Evolutionary conservation across 2,329 filamentous ascomycete genomes (phyloP).

Genomic region (Aureobasidium sp.): DNA sequence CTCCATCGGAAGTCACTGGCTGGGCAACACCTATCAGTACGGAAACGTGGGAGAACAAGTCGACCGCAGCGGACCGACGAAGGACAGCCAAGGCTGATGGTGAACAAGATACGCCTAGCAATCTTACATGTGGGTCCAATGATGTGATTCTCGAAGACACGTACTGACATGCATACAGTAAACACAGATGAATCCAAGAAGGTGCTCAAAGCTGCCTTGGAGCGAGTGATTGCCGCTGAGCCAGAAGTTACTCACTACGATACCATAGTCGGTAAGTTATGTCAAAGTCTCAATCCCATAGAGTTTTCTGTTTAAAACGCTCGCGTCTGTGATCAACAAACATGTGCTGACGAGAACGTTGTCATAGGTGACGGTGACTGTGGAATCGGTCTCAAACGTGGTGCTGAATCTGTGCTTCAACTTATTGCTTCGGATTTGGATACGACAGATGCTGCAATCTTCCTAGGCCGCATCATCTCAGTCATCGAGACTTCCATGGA

Average conservation of each 20-base stretch:
- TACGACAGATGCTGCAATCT: conserved; percentile 50
- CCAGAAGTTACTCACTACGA: conserved; percentile 61
- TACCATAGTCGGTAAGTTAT: conserved; percentile 61
- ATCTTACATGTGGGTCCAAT: conserved; percentile 42
- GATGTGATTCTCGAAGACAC: neutral
- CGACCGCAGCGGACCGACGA: conserved; percentile 34
- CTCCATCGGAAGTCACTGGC: conserved; percentile 58
- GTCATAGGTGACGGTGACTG: conserved; percentile 67
- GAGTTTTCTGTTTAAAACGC: no score
- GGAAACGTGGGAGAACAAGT: conserved; percentile 51
- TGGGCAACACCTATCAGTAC: conserved; percentile 57
- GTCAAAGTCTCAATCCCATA: no score
- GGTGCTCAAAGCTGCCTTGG: conserved; percentile 49
- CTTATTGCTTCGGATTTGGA: conserved; percentile 37
- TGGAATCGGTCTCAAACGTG: conserved; percentile 76
- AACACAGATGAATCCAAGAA: conserved; percentile 47
- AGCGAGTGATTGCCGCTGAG: conserved; percentile 58
- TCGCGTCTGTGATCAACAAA: no score
- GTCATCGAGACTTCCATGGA: conserved; percentile 66
- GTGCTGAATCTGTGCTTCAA: conserved; percentile 59
- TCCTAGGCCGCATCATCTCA: conserved; percentile 54
- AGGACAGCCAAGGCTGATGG: conserved; percentile 32
- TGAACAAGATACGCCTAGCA: conserved; percentile 41
- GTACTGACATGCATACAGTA: conserved; percentile 31
- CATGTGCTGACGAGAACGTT: no score